Evolutionary conservation across 768 basidiomycete species (phyloP), one percentile per base, ranked within the genome.

Genomic region (Cytidiella melzeri): DNA sequence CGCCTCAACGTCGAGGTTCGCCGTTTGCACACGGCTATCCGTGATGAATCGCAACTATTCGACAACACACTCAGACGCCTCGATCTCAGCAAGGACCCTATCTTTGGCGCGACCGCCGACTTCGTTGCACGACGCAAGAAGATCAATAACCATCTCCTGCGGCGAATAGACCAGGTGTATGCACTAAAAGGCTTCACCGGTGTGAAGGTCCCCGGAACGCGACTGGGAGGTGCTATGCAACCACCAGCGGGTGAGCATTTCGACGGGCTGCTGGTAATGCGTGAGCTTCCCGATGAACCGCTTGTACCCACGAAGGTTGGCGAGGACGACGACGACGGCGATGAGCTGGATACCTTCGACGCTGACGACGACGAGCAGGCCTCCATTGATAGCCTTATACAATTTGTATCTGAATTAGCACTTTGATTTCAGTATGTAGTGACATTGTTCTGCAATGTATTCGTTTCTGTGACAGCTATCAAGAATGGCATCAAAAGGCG

Each of bases 21-120:
- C 7, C 58, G 63, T 11, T 41, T 67, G 2, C 59, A 57, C 34
- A 65, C 60, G 1, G 58, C 53, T 1, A 59, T 66, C 18, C 11
- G 37, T 19, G 59, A 65, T 34, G 58, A 67, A 40, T 39, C 48
- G 2, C 19, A 9, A 2, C 47, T 46, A 1, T 55, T 57, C 41
- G 12, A 26, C 4, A 19, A 20, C 5, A 49, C 48, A 1, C 40
- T 57, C 12, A n/a, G 25, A 7, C 30, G 30, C 15, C 30, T 34
- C 30, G 15, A 34, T 7, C 9, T 15, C 15, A 15, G 15, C 30
- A 34, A 34, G 30, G 30, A 34, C 30, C 15, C 30, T 34, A 15
- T 34, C 30, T 34, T 34, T 7, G 30, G 30, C 15, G 9, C 30
- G 9, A 34, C 30, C 30, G 7, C 5, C 0, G 52, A 54, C 7